phyloP scores from a whole-genome alignment of 441 rosid genomes.

The Gossypium lobatum region DNA sequence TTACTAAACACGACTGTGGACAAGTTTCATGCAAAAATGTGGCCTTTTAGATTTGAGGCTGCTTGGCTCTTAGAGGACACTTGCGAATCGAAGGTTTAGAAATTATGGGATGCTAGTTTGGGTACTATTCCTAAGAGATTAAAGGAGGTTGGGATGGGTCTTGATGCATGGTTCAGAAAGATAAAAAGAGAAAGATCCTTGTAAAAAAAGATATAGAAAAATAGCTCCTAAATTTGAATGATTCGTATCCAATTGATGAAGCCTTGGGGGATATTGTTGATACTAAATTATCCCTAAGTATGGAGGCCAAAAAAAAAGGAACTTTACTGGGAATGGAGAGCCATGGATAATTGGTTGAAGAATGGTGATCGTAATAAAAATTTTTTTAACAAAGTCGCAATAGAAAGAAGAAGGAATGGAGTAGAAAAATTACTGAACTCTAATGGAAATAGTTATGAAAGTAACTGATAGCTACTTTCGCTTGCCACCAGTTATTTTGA shows the following conservation, averaged over 20 bases:
- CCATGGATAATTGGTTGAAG: neutral
- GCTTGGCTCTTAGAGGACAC: neutral
- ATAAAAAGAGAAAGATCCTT: neutral
- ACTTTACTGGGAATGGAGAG: neutral
- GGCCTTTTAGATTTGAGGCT: neutral
- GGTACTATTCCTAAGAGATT: neutral
- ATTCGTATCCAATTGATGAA: neutral
- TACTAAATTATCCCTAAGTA: neutral
- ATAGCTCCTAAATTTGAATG: neutral
- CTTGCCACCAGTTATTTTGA: neutral
- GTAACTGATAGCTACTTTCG: too few relatives aligned
- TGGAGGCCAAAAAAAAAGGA: neutral
- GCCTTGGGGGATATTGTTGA: neutral
- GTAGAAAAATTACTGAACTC: neutral
- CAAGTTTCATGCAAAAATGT: neutral
- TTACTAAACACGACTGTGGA: neutral
- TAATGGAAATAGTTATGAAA: too few relatives aligned
- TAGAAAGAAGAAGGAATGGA: neutral
- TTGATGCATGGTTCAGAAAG: neutral
- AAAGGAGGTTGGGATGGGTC: neutral
- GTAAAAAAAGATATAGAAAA: neutral
- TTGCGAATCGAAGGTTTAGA: neutral
- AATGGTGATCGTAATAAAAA: neutral
- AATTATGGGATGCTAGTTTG: neutral
- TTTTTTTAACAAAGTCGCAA: neutral